Evolutionary conservation across 164 flowering plant species (phyloP).

Genomic region (Tetracentron sinense): DNA sequence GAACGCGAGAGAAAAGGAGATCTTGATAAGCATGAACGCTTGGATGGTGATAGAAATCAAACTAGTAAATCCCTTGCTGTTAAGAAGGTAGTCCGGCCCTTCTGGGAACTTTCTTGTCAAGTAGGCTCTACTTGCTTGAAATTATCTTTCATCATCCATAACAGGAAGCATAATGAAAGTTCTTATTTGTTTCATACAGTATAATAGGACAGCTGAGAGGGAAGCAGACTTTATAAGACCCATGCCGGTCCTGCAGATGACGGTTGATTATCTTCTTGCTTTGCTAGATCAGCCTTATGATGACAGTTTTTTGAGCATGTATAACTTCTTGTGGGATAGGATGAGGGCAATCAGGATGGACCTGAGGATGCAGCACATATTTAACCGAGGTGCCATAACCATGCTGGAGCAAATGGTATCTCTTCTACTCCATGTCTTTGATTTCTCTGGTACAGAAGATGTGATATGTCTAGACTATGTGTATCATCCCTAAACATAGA

Average conservation of each 20-base stretch:
- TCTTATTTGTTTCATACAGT: constrained; percentile 50
- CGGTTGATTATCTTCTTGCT: constrained; percentile 70
- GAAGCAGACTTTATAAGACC: constrained; percentile 87
- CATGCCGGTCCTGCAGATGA: constrained; percentile 84
- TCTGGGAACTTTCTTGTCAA: constrained; percentile 3
- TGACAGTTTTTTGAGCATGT: constrained; percentile 71
- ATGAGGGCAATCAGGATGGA: constrained; percentile 97
- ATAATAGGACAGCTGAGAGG: constrained; percentile 91
- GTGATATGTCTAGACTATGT: not conserved
- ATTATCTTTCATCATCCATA: constrained; percentile 7
- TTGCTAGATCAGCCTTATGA: constrained; percentile 82
- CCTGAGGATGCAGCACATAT: constrained; percentile 93
- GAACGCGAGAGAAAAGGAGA: constrained; percentile 98
- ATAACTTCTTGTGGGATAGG: constrained; percentile 98
- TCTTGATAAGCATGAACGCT: constrained; percentile 85
- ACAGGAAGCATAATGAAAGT: constrained; percentile 20
- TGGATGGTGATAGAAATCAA: constrained; percentile 93
- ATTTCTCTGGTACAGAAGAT: not conserved
- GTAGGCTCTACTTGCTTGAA: not conserved
- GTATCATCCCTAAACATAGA: not conserved
- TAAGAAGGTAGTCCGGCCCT: constrained; percentile 62
- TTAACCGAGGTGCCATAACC: constrained; percentile 56
- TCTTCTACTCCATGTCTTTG: constrained; percentile 11
- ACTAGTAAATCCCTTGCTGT: constrained; percentile 75
- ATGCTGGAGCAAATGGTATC: constrained; percentile 98